A percentile compares a stretch with the other conserved stretches of the same genome.
Evolutionary conservation across 2,329 filamentous ascomycete genomes (phyloP).

Genomic region (Beauveria sp.): DNA sequence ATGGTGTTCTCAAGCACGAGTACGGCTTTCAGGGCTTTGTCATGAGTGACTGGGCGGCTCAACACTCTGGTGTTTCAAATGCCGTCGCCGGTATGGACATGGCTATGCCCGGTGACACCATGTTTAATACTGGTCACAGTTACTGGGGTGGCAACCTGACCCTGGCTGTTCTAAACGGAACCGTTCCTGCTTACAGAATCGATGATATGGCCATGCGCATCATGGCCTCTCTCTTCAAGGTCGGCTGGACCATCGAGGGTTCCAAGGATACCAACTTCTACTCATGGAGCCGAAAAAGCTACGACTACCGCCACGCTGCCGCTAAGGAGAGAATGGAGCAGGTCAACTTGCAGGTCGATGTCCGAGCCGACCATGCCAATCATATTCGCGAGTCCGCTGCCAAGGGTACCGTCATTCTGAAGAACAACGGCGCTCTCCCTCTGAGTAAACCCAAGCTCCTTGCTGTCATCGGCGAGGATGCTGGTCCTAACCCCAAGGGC

Average conservation of each 20-base stretch:
- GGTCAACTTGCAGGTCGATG: slow-evolving; percentile 77
- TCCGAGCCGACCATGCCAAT: slow-evolving; percentile 64
- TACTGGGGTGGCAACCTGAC: slow-evolving; percentile 88
- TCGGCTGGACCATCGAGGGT: slow-evolving; percentile 42
- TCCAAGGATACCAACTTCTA: slow-evolving; percentile 65
- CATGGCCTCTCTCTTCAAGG: slow-evolving; percentile 63
- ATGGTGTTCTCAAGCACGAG: slow-evolving; percentile 70
- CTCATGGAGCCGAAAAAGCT: slow-evolving; percentile 76
- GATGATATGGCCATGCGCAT: slow-evolving; percentile 91
- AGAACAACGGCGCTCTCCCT: slow-evolving; percentile 72
- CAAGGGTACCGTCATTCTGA: slow-evolving; percentile 79
- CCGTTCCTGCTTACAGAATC: slow-evolving; percentile 75
- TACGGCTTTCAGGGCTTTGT: slow-evolving; percentile 76
- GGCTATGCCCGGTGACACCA: slow-evolving; percentile 80
- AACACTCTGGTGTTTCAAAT: slow-evolving; percentile 59
- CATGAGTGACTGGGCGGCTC: slow-evolving; percentile 73
- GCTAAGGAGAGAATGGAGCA: slow-evolving; percentile 55
- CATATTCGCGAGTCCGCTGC: slow-evolving; percentile 71
- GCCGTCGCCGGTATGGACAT: slow-evolving; percentile 73
- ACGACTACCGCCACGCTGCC: slow-evolving; percentile 58
- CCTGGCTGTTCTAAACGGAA: slow-evolving; percentile 80
- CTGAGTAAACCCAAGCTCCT: slow-evolving; percentile 71
- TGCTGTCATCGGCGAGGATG: slow-evolving; percentile 75
- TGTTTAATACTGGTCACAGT: slow-evolving; percentile 63
- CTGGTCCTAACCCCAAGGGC: slow-evolving; percentile 64